Percentiles rank a stretch among this genome's conserved stretches.
Conservation (phyloP, 2,329 filamentous ascomycete species). For the Akanthomyces muscarius region DNA sequence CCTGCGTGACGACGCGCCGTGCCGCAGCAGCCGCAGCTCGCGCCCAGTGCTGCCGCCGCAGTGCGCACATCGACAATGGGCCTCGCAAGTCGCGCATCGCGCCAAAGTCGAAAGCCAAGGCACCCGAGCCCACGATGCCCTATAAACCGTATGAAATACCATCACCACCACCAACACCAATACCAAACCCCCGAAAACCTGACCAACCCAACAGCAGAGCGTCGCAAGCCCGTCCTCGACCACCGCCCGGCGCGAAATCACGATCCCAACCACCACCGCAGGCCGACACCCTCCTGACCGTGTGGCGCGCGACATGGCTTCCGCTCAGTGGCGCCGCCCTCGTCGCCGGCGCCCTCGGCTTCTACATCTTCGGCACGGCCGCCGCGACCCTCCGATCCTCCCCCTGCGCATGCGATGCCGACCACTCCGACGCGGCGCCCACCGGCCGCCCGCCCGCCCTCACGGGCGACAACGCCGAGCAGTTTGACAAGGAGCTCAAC, state of each 20-base stretch:
- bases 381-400: constrained; percentile 32
- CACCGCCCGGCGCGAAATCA: constrained; percentile 7
- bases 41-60: constrained; percentile 27
- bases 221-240: constrained; percentile 4
- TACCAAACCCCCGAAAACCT: not conserved
- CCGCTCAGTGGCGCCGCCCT: constrained; percentile 45
- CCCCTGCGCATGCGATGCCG: constrained; percentile 25
- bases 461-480: constrained; percentile 43
- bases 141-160: constrained; percentile 29
- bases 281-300: constrained; percentile 32
- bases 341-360: constrained; percentile 42
- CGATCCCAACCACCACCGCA: constrained; percentile 23
- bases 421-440: constrained; percentile 32
- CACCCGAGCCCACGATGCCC: constrained; percentile 22
- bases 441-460: constrained; percentile 48
- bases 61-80: constrained; percentile 19
- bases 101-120: constrained; percentile 23
- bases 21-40: constrained; percentile 21
- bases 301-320: constrained; percentile 38
- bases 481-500: constrained; percentile 57
- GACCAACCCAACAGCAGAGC: not conserved
- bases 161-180: no score
- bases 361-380: constrained; percentile 42
- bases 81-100: constrained; percentile 21
- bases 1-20: constrained; percentile 25